These are phyloP conservation scores for Blastobotrys mokoenaii DNA, from an alignment of 805 yeast genomes.

Conservation along the genomic window DNA sequence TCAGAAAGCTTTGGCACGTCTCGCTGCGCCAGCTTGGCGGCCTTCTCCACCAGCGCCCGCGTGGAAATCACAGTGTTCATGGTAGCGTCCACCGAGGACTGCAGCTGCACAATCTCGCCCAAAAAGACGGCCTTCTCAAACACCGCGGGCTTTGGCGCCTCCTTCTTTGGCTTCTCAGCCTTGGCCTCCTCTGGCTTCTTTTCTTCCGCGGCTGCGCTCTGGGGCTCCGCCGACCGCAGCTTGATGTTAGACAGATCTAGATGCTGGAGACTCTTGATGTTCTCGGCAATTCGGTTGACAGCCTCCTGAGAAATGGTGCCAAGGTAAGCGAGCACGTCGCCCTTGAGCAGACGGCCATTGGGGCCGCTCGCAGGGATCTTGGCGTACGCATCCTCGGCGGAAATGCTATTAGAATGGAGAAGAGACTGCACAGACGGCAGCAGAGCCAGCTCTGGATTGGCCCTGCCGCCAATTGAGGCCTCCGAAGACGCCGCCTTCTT, in stretches of 20 bases:
- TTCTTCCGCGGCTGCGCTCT: slow-evolving; percentile 8
- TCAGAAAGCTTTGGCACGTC: slow-evolving; percentile 21
- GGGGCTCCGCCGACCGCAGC: slow-evolving; percentile 14
- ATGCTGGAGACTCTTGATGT: slow-evolving; percentile 47
- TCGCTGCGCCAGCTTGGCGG: slow-evolving; percentile 37
- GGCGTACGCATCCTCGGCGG: slow-evolving; percentile 58
- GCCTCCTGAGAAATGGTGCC: slow-evolving; percentile 60
- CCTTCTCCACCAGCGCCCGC: slow-evolving; percentile 33
- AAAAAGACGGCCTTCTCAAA: slow-evolving; percentile 11
- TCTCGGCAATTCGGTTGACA: slow-evolving; percentile 42
- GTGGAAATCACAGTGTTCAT: slow-evolving; percentile 23
- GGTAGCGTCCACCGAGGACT: slow-evolving; percentile 16
- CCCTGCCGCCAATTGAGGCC: slow-evolving; percentile 29
- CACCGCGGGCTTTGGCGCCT: slow-evolving; percentile 12
- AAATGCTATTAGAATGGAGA: slow-evolving; percentile 51
- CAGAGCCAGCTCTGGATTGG: slow-evolving; percentile 59
- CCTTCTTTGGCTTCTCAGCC: slow-evolving; percentile 15
- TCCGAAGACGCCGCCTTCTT: slow-evolving; percentile 12
- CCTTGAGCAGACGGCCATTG: slow-evolving; percentile 77
- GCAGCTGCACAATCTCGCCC: slow-evolving; percentile 14
- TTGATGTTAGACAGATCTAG: slow-evolving; percentile 66
- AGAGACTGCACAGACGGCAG: slow-evolving; percentile 73
- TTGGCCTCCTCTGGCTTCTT: slow-evolving; percentile 7
- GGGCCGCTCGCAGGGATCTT: slow-evolving; percentile 84
- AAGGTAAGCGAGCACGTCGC: slow-evolving; percentile 79